These are phyloP conservation scores for Thymus quinquecostatus DNA, from an alignment of 257 asterid genomes.

Conservation along the genomic window DNA sequence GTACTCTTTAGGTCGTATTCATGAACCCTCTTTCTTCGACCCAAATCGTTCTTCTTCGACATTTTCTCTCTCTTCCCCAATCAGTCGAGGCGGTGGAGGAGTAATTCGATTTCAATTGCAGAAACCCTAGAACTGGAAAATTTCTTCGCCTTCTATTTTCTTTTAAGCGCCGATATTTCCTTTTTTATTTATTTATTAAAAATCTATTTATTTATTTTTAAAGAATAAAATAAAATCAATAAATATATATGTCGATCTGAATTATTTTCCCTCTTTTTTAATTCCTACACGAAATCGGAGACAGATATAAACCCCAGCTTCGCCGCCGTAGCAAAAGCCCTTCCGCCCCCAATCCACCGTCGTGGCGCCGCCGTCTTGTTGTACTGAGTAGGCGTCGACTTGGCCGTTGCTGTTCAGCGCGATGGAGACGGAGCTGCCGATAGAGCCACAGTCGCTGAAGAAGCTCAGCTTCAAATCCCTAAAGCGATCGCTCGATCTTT, in stretches of 20 bases:
- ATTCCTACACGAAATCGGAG: too few relatives aligned
- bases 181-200: too few relatives aligned
- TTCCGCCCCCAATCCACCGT: constrained; percentile 11
- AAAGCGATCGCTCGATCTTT: constrained; percentile 89
- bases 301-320: constrained; percentile 20
- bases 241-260: too few relatives aligned
- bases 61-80: constrained; percentile 35
- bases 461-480: constrained; percentile 82
- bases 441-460: constrained; percentile 95
- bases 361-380: background rate
- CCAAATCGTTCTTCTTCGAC: constrained; percentile 98
- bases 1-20: constrained; percentile 72
- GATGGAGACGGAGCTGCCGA: constrained; percentile 71
- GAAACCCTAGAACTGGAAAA: constrained; percentile 38
- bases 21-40: constrained; percentile 74
- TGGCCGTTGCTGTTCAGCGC: constrained; percentile 15
- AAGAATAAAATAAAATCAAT: too few relatives aligned
- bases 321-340: constrained; percentile 10
- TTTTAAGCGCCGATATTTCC: background rate
- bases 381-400: too few relatives aligned
- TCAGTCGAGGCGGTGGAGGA: constrained; percentile 26
- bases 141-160: constrained; percentile 6
- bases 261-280: too few relatives aligned
- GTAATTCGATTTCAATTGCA: background rate
- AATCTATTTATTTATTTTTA: too few relatives aligned